phyloP scores from a whole-genome alignment of 148 eudicot species.

The Silene conica region DNA sequence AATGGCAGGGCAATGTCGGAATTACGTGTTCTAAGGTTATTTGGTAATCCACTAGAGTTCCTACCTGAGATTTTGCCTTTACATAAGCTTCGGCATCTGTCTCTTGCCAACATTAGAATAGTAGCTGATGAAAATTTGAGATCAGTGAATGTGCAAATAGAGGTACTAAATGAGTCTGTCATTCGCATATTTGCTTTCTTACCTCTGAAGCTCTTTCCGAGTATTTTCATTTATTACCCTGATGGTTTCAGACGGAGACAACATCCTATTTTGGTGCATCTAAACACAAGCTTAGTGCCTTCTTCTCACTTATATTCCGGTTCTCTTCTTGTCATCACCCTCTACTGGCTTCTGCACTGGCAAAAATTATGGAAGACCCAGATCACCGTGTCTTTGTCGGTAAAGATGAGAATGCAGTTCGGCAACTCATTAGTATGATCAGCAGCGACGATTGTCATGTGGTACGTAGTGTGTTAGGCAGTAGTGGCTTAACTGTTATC shows the following conservation, averaged over 20 bases:
- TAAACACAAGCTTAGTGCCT: constrained; percentile 90
- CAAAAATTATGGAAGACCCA: constrained; percentile 90
- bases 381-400: constrained; percentile 76
- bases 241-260: constrained; percentile 67
- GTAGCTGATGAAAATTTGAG: constrained; percentile 86
- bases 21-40: constrained; percentile 78
- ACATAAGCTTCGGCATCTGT: constrained; percentile 83
- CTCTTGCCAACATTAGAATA: constrained; percentile 93
- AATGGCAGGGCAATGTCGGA: constrained; percentile 87
- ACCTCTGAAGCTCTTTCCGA: constrained; percentile 7
- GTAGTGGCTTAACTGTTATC: not conserved
- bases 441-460: constrained; percentile 92
- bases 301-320: constrained; percentile 95
- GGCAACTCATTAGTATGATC: constrained; percentile 99
- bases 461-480: constrained; percentile 41
- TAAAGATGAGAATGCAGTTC: constrained; percentile 96
- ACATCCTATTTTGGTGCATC: constrained; percentile 91
- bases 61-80: constrained; percentile 96
- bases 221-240: constrained; percentile 14
- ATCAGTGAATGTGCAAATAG: constrained; percentile 87
- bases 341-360: constrained; percentile 87
- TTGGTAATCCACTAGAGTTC: constrained; percentile 95
- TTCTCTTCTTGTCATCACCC: constrained; percentile 99
- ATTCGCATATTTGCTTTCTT: not conserved
- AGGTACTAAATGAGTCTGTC: constrained; percentile 42